Conservation (phyloP, 106 monocot genomes). For the Agapanthus africanus region DNA sequence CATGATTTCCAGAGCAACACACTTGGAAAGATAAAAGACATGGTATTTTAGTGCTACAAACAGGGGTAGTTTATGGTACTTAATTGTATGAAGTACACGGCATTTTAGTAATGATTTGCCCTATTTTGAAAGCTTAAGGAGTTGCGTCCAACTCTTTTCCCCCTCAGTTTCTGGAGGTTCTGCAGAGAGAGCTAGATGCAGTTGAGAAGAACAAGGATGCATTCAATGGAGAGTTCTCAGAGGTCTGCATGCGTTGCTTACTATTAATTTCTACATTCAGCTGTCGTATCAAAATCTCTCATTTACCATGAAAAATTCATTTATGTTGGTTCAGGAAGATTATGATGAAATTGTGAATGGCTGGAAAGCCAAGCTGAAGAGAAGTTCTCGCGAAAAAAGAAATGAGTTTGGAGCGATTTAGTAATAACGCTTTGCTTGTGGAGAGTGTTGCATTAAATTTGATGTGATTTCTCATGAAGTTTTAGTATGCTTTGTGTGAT, state of each 20-base stretch:
- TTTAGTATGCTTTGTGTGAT: not conserved
- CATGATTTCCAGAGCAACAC: no score
- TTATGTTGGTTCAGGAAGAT: slow-evolving; percentile 52
- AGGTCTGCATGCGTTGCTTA: slow-evolving; percentile 30
- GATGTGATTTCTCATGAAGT: not conserved
- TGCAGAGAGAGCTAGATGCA: slow-evolving; percentile 67
- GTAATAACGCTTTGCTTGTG: not conserved
- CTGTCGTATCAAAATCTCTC: not conserved
- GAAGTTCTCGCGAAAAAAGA: slow-evolving; percentile 71
- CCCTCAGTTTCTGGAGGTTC: slow-evolving; percentile 78
- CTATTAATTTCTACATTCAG: not conserved
- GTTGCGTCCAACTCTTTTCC: no score
- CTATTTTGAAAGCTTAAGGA: no score
- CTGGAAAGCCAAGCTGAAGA: slow-evolving; percentile 83
- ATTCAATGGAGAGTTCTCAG: slow-evolving; percentile 73
- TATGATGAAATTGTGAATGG: slow-evolving; percentile 85
- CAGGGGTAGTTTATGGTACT: no score
- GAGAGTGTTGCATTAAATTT: not conserved
- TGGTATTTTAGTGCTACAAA: no score
- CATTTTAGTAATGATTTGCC: no score
- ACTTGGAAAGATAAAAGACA: no score
- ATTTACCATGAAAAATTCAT: not conserved
- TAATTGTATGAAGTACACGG: no score
- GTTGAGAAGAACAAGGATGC: slow-evolving; percentile 61
- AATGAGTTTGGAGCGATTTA: not conserved